Evolutionary conservation across 768 basidiomycete species (phyloP).

Genomic region (Panaeolus papilionaceus): DNA sequence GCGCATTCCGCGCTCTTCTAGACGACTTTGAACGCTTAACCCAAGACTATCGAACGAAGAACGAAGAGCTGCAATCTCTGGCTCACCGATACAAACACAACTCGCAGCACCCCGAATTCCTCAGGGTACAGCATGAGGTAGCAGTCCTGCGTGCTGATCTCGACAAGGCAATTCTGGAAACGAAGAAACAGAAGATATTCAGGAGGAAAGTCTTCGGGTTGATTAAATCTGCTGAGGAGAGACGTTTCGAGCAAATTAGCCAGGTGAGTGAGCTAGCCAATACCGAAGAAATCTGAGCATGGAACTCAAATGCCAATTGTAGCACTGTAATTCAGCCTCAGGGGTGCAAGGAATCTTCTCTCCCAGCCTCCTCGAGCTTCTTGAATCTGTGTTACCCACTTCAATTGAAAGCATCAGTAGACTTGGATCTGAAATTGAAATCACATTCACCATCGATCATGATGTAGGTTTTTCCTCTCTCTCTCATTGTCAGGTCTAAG

Average conservation of each 20-base stretch:
- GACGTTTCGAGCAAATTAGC: background rate
- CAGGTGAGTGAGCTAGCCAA: background rate
- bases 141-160: background rate
- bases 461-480: too few relatives aligned
- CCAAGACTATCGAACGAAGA: background rate
- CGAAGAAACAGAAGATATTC: slow-evolving; percentile 8
- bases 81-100: background rate
- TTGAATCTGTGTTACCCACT: too few relatives aligned
- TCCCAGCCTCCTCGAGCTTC: too few relatives aligned
- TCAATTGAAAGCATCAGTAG: too few relatives aligned
- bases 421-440: too few relatives aligned
- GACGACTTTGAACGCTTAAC: background rate
- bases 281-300: too few relatives aligned
- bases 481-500: too few relatives aligned
- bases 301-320: too few relatives aligned
- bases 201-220: background rate
- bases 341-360: too few relatives aligned
- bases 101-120: background rate
- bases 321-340: too few relatives aligned
- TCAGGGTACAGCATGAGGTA: background rate
- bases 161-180: background rate
- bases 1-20: background rate
- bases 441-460: too few relatives aligned
- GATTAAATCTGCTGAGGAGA: background rate
- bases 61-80: background rate